Percentiles rank a stretch among this genome's conserved stretches.
These are phyloP conservation scores for Boletellus sp. DNA, from an alignment of 1,284 basidiomycete genomes.

Conservation along the genomic window DNA sequence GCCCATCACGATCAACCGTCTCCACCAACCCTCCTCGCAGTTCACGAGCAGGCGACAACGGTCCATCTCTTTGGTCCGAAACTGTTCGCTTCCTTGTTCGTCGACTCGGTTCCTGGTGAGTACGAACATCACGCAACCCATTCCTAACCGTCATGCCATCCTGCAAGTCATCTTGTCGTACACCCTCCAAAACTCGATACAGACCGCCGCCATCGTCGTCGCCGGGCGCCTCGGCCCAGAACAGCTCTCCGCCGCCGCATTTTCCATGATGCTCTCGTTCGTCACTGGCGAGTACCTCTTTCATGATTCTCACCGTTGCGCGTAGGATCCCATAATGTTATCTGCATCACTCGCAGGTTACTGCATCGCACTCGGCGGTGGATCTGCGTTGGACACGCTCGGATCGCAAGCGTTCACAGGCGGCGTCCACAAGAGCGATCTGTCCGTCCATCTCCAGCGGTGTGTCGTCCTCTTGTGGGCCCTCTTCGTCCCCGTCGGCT, in stretches of 20 bases:
- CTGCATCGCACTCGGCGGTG: slow-evolving; percentile 72
- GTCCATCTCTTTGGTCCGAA: slow-evolving; percentile 18
- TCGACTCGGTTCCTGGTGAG: slow-evolving; percentile 54
- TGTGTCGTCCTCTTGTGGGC: slow-evolving; percentile 60
- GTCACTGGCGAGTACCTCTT: slow-evolving; percentile 61
- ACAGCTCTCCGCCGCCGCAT: slow-evolving; percentile 66
- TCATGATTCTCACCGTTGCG: slow-evolving; percentile 17
- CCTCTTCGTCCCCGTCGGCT: slow-evolving; percentile 57
- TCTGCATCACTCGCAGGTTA: slow-evolving; percentile 47
- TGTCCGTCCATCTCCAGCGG: slow-evolving; percentile 68
- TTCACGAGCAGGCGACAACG: slow-evolving; percentile 21
- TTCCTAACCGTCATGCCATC: neutral
- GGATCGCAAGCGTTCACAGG: slow-evolving; percentile 75
- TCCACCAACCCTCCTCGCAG: slow-evolving; percentile 12
- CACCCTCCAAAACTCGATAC: slow-evolving; percentile 68
- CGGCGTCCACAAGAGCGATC: slow-evolving; percentile 49
- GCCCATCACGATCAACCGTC: slow-evolving; percentile 7
- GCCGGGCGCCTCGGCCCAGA: slow-evolving; percentile 63
- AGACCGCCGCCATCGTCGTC: slow-evolving; percentile 60
- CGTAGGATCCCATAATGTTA: slow-evolving; percentile 51
- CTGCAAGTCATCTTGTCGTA: slow-evolving; percentile 55
- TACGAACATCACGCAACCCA: slow-evolving; percentile 12
- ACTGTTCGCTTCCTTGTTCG: slow-evolving; percentile 45
- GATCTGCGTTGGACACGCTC: slow-evolving; percentile 72
- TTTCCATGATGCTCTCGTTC: slow-evolving; percentile 72